Evolutionary conservation across 2,329 filamentous ascomycete genomes (phyloP).

Genomic region (Diaporthe batatas): DNA sequence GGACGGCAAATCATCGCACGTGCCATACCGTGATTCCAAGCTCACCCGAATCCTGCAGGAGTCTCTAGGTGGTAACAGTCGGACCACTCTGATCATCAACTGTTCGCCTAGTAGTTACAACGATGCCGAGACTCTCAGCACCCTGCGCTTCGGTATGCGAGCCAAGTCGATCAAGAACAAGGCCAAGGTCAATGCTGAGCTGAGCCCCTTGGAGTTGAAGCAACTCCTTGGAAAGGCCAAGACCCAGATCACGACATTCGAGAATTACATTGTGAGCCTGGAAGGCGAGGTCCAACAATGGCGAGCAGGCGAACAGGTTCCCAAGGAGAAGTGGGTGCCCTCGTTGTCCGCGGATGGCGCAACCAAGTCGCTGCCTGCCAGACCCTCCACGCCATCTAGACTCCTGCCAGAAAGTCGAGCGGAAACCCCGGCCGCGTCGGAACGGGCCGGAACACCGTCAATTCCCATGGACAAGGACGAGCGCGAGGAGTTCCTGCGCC

Average conservation of each 20-base stretch:
- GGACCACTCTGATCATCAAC: slow-evolving; percentile 98
- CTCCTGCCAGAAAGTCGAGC: slow-evolving; percentile 69
- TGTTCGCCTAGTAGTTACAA: slow-evolving; percentile 99
- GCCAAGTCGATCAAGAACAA: slow-evolving; percentile 99
- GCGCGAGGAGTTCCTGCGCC: slow-evolving; percentile 92
- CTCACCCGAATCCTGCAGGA: slow-evolving; percentile 98
- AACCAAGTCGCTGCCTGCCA: slow-evolving; percentile 58
- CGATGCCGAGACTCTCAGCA: slow-evolving; percentile 92
- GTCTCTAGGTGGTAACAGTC: slow-evolving; percentile 95
- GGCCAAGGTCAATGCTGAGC: slow-evolving; percentile 98
- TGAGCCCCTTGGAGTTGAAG: slow-evolving; percentile 96
- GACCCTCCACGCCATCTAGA: slow-evolving; percentile 67
- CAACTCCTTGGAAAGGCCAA: slow-evolving; percentile 92
- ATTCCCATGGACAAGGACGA: slow-evolving; percentile 95
- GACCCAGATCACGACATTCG: slow-evolving; percentile 88
- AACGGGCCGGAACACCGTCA: slow-evolving; percentile 88
- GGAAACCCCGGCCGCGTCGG: slow-evolving; percentile 76
- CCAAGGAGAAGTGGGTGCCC: slow-evolving; percentile 88
- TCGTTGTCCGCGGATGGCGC: slow-evolving; percentile 70
- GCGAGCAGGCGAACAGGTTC: slow-evolving; percentile 89
- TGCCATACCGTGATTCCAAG: slow-evolving; percentile 98
- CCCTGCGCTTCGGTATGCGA: slow-evolving; percentile 92
- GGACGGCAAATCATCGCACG: slow-evolving; percentile 95
- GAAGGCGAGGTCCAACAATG: slow-evolving; percentile 89
- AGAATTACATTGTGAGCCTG: slow-evolving; percentile 84